Evolutionary conservation across 768 basidiomycete genomes (phyloP), one percentile per base, ranked within the genome.

Genomic region (Lentinula boryana): DNA sequence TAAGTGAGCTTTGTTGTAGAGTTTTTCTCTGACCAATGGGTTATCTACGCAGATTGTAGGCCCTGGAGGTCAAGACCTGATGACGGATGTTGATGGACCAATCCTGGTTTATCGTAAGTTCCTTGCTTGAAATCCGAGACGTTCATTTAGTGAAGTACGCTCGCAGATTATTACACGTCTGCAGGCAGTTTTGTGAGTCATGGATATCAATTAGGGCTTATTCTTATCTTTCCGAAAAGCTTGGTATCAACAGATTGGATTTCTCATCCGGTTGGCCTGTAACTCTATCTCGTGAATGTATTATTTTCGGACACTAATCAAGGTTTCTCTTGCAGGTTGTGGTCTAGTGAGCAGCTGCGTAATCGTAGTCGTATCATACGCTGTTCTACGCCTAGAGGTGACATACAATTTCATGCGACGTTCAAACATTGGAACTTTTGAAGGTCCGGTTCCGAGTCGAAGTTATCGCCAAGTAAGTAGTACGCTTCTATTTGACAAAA

Each of bases 31-130:
- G 8, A 23, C 48, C 12, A 23, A 3, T 18, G 15, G 52, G 1
- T 8, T 43, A 18, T 15, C 31, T 35, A 3, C 7, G 35, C 16
- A 82, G 80, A 76, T 82, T 32, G 57, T 75, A 57, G 83, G 84
- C 0, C 83, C 84, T 54, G 84, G 84, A 48, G 83, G 83, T 12
- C 81, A 84, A 67, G 80, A 82, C 63, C 50, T 83, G 6, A 69
- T 77, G 69, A 65, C 65, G 7, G 82, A 83, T 63, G 62, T 27
- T 2, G 80, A 81, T 64, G 82, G 78, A 7, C 69, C 74, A 8
- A 74, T 82, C 56, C 66, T 84, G n/a, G 72, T 82, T 21, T 82
- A 83, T 65, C 80, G 81, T 82, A 63, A 65, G 81, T 8, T 23
- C 2, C 16, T 5, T 21, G 46, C 13, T 36, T 40, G 0, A 58